Evolutionary conservation across 2,329 filamentous ascomycete genomes (phyloP).

Genomic region (Drechslerella dactyloides): DNA sequence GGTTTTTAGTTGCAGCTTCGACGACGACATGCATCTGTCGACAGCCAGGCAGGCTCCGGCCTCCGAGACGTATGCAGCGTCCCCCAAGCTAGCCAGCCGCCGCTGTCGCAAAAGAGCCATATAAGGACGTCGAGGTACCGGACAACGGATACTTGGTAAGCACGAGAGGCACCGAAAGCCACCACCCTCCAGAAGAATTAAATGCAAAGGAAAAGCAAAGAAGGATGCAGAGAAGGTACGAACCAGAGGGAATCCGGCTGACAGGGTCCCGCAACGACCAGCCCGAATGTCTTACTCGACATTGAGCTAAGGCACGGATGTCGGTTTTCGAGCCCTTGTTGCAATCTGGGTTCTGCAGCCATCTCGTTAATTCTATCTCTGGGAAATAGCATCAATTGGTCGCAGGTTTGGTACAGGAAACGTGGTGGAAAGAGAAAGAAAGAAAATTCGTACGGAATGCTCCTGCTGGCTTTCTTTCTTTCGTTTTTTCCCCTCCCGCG

Average conservation of each 20-base stretch:
- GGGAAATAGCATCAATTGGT: slow-evolving; percentile 6
- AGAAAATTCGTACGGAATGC: background rate
- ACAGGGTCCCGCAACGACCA: slow-evolving; percentile 50
- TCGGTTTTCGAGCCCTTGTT: slow-evolving; percentile 45
- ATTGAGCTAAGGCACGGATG: slow-evolving; percentile 43
- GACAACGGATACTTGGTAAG: slow-evolving; percentile 14
- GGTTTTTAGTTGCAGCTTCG: slow-evolving; percentile 34
- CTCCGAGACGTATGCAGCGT: slow-evolving; percentile 23
- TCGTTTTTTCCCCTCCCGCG: background rate
- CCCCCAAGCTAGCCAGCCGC: slow-evolving; percentile 4
- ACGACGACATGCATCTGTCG: slow-evolving; percentile 19
- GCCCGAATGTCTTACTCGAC: slow-evolving; percentile 48
- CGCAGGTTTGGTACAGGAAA: background rate
- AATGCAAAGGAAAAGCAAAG: slow-evolving; percentile 6
- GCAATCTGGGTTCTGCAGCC: slow-evolving; percentile 49
- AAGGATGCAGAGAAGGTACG: slow-evolving; percentile 1
- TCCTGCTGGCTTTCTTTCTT: background rate
- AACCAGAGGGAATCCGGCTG: slow-evolving; percentile 25
- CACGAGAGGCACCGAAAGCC: slow-evolving; percentile 8
- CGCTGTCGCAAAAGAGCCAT: background rate
- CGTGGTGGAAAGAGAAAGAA: background rate
- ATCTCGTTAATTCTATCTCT: slow-evolving; percentile 51
- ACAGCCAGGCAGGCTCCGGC: slow-evolving; percentile 16
- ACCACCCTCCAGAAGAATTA: slow-evolving; percentile 16
- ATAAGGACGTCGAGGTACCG: slow-evolving; percentile 15